These are phyloP conservation scores for Emergomyces pasteurianus DNA, from an alignment of 2,329 filamentous ascomycete genomes.

Conservation along the genomic window DNA sequence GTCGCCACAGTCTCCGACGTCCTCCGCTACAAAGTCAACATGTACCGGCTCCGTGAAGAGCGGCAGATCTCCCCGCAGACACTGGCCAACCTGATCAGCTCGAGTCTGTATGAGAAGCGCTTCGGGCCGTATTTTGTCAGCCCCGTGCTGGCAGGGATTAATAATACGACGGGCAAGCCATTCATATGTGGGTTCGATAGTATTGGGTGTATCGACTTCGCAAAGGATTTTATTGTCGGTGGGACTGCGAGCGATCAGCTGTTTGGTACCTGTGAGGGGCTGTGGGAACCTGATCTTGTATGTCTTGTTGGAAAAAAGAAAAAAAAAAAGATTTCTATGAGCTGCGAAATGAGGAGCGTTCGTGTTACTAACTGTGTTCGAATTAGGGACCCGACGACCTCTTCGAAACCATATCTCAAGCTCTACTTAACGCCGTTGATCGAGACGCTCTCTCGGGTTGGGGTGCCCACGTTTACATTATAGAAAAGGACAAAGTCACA, in stretches of 20 bases:
- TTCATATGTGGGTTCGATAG: slow-evolving; percentile 99
- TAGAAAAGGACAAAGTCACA: slow-evolving; percentile 99
- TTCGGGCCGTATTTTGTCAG: slow-evolving; percentile 96
- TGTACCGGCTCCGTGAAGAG: slow-evolving; percentile 98
- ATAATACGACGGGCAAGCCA: slow-evolving; percentile 83
- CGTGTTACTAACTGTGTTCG: background rate
- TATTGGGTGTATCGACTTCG: slow-evolving; percentile 98
- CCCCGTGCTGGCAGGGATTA: slow-evolving; percentile 87
- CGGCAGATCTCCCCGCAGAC: slow-evolving; percentile 89
- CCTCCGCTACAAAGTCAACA: slow-evolving; percentile 99
- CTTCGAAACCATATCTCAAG: slow-evolving; percentile 96
- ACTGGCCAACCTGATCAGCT: slow-evolving; percentile 90
- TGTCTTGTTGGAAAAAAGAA: too few relatives aligned
- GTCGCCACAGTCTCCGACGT: slow-evolving; percentile 89
- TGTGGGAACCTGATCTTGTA: slow-evolving; percentile 97
- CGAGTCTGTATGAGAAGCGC: slow-evolving; percentile 81
- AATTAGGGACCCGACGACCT: slow-evolving; percentile 77
- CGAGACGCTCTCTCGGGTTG: slow-evolving; percentile 93
- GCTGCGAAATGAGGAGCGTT: background rate
- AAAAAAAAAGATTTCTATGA: background rate
- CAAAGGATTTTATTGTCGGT: slow-evolving; percentile 97
- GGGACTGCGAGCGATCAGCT: slow-evolving; percentile 95
- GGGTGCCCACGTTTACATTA: slow-evolving; percentile 98
- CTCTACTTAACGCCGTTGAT: slow-evolving; percentile 89
- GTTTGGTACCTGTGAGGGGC: slow-evolving; percentile 94